Evolutionary conservation across 129 eudicot species (phyloP).

Genomic region (Chrysanthemum lavandulifolium): DNA sequence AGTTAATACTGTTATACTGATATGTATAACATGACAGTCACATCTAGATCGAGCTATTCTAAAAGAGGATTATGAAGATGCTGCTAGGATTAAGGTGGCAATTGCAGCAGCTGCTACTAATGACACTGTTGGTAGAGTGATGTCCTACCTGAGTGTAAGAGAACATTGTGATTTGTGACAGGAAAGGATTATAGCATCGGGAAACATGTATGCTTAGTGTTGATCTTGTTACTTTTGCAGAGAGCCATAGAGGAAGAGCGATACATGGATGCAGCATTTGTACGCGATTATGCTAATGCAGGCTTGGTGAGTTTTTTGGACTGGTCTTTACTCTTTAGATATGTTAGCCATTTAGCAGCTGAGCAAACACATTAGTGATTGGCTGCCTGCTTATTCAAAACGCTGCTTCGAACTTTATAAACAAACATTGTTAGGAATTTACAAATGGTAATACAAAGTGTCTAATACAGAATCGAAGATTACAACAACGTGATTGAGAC

Average conservation of each 20-base stretch:
- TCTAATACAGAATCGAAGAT: not conserved
- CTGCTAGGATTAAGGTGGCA: conserved; percentile 92
- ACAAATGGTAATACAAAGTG: not conserved
- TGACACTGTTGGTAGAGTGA: conserved; percentile 84
- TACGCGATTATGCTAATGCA: conserved; percentile 79
- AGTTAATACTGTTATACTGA: not conserved
- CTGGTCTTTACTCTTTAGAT: not conserved
- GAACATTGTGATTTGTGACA: not conserved
- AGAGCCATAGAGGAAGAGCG: conserved; percentile 80
- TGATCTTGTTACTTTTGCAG: conserved; percentile 37
- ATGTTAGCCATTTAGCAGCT: too few relatives aligned
- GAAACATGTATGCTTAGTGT: not conserved
- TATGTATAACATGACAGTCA: conserved; percentile 43
- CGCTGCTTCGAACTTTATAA: too few relatives aligned
- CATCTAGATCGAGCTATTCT: conserved; percentile 59
- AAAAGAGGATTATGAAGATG: conserved; percentile 85
- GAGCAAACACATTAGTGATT: too few relatives aligned
- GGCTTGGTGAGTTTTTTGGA: conserved; percentile 64
- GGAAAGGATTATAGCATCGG: not conserved
- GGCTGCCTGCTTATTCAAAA: too few relatives aligned
- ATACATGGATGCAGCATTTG: conserved; percentile 75
- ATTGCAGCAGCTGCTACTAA: conserved; percentile 87
- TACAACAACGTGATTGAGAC: not conserved
- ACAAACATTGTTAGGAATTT: not conserved
- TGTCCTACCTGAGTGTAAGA: conserved; percentile 67